Conservation (phyloP, 768 basidiomycete species). For the Mycena vulgaris region DNA sequence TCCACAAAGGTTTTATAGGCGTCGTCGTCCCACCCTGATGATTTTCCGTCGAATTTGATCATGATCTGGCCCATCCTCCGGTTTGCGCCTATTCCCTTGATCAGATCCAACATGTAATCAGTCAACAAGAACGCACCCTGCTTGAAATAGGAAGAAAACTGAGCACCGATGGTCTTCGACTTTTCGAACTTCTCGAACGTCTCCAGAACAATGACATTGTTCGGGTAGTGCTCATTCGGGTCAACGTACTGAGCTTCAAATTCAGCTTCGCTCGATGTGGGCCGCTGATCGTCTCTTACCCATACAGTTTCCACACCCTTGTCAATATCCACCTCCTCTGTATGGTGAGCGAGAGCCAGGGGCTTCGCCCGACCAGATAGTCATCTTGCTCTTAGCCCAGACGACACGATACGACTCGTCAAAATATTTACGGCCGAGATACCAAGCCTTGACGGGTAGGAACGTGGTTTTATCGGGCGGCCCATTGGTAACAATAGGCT, state of each 20-base stretch:
- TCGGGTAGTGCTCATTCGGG: background rate
- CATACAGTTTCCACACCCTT: background rate
- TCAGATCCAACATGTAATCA: conserved; percentile 2
- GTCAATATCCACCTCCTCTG: conserved; percentile 7
- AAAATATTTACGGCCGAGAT: conserved; percentile 39
- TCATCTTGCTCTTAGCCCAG: conserved; percentile 2
- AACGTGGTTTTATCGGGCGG: conserved; percentile 2
- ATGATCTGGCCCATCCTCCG: conserved; percentile 37
- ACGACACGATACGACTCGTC: conserved; percentile 23
- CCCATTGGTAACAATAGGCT: background rate
- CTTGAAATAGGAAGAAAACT: conserved; percentile 12
- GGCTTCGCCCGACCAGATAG: background rate
- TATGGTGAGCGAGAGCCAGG: conserved; percentile 10
- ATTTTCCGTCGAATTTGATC: conserved; percentile 37
- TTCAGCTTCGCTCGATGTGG: background rate
- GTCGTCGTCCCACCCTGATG: conserved; percentile 31
- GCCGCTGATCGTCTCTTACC: background rate
- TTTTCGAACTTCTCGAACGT: background rate
- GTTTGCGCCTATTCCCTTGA: conserved; percentile 23
- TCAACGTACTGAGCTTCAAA: conserved; percentile 4
- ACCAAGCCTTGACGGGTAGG: conserved; percentile 44
- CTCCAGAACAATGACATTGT: conserved; percentile 19
- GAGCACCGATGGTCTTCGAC: background rate
- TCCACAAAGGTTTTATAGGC: conserved; percentile 24
- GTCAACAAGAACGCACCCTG: conserved; percentile 12